Conservation (phyloP, 2,329 filamentous ascomycete species). For the Neonectria punicea region DNA sequence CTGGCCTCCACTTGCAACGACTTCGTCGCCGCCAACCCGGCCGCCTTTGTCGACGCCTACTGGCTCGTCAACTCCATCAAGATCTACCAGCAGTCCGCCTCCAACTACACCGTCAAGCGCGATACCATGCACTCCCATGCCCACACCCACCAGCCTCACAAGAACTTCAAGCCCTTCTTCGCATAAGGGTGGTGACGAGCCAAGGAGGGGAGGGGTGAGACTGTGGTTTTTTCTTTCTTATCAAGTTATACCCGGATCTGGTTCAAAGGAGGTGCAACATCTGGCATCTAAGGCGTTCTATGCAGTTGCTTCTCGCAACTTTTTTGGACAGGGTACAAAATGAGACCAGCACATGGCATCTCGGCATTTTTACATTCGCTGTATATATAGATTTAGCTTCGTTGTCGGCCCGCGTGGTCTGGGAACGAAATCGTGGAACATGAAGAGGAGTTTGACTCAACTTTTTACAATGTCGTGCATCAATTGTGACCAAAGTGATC, state of each 20-base stretch:
- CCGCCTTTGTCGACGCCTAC: slow-evolving; percentile 76
- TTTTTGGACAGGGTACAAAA: slow-evolving; percentile 17
- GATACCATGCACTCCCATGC: slow-evolving; percentile 16
- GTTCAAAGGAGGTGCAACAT: background rate
- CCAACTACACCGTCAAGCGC: slow-evolving; percentile 22
- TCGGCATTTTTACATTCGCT: slow-evolving; percentile 9
- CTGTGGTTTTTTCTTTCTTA: background rate
- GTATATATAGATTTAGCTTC: slow-evolving; percentile 20
- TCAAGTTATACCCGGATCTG: slow-evolving; percentile 7
- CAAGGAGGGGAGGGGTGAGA: background rate
- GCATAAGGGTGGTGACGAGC: slow-evolving; percentile 24
- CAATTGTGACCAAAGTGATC: background rate
- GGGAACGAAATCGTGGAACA: background rate
- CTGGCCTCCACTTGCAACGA: slow-evolving; percentile 74
- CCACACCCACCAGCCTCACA: background rate
- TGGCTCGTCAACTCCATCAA: slow-evolving; percentile 80
- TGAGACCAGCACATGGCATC: background rate
- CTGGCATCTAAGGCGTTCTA: background rate
- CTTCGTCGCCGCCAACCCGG: slow-evolving; percentile 77
- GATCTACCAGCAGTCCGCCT: slow-evolving; percentile 59
- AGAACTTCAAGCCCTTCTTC: slow-evolving; percentile 30
- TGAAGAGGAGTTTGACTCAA: background rate
- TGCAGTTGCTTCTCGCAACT: background rate
- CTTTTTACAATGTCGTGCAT: background rate
- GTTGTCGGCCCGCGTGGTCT: background rate